Base-by-base conservation (phyloP, 2,329 filamentous ascomycete species). In the Botrytis tulipae region DNA sequence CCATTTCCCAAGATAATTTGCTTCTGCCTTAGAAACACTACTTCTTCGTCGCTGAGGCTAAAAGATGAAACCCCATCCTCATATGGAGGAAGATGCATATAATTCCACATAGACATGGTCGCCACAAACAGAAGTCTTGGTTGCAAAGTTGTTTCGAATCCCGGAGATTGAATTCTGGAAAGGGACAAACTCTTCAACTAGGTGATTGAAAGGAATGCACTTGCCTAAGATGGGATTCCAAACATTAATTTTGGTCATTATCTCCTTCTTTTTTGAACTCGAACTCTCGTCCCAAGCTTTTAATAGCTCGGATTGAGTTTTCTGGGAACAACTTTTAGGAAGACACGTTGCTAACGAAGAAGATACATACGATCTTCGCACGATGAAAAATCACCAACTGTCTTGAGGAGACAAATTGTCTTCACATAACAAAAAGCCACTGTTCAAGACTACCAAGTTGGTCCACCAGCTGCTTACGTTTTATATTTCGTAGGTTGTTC, bases 81-180 rank as follows among this genome's bases (percentile, higher is more conserved):
- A 32, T 57, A 54, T 0, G 48, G 48, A 57, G 51, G 66, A 16
- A 42, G 18, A 68, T 51, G 51, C 40, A 22, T n/a, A 18, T 68
- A 68, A 20, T 57, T n/a, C 48, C 48, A 68, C 48, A 57, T 18
- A 32, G 66, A 68, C 66, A 68, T 68, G 6, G 4, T 68, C 48
- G n/a, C 10, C 4, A 18, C 3, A 42, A 57, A 20, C 12, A 8
- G 4, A 18, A 54, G 25, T 6, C 22, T 3, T 54, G 25, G 10
- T 54, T 4, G 32, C 10, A n/a, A 22, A 1, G 32, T n/a, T 51
- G 61, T 20, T 22, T 16, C 35, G 12, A 9, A 40, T 67, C 22
- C 32, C 9, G 3, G 14, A 6, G 22, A 29, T n/a, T n/a, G 35
- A 1, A 10, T 6, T 37, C 25, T 14, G 3, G 8, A 20, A 29